Evolutionary conservation across 1,284 basidiomycete species (phyloP).

Genomic region (Trichosporon ovoides): DNA sequence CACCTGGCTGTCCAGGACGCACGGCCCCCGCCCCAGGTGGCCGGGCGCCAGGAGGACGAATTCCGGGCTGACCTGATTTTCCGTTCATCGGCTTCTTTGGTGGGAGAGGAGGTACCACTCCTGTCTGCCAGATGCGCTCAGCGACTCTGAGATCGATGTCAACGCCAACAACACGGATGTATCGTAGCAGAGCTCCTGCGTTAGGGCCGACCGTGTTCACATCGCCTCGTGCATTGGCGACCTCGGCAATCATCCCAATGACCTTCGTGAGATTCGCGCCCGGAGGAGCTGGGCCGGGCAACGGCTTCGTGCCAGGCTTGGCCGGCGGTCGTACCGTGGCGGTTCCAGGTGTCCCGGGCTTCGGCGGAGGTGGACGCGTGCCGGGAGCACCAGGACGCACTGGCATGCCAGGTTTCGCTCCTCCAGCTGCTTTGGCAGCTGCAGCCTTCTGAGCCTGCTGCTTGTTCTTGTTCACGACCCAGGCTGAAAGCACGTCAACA

Average conservation of each 20-base stretch:
- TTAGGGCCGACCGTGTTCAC: conserved; percentile 45
- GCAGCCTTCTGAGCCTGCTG: conserved; percentile 30
- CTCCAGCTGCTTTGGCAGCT: conserved; percentile 18
- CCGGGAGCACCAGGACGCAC: conserved; percentile 8
- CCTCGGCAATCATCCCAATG: conserved; percentile 44
- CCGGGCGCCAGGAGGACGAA: background rate
- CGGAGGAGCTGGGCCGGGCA: conserved; percentile 39
- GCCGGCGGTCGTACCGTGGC: conserved; percentile 8
- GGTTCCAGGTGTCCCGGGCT: background rate
- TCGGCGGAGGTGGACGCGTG: background rate
- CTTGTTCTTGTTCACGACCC: conserved; percentile 46
- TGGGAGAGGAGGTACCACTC: conserved; percentile 33
- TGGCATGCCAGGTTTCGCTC: conserved; percentile 4
- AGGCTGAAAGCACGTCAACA: conserved; percentile 41
- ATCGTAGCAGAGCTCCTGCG: conserved; percentile 38
- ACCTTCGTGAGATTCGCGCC: conserved; percentile 43
- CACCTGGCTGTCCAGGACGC: background rate
- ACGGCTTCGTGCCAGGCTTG: conserved; percentile 15
- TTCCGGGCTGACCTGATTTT: background rate
- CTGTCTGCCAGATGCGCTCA: conserved; percentile 43
- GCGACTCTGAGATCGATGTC: conserved; percentile 42
- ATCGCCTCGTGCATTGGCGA: conserved; percentile 42
- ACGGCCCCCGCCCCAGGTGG: background rate
- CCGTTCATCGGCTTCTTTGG: conserved; percentile 10
- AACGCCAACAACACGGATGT: conserved; percentile 43